Evolutionary conservation across 805 yeast genomes (phyloP), one percentile per base, ranked within the genome.

Genomic region (Tetrapisispora iriomotensis): DNA sequence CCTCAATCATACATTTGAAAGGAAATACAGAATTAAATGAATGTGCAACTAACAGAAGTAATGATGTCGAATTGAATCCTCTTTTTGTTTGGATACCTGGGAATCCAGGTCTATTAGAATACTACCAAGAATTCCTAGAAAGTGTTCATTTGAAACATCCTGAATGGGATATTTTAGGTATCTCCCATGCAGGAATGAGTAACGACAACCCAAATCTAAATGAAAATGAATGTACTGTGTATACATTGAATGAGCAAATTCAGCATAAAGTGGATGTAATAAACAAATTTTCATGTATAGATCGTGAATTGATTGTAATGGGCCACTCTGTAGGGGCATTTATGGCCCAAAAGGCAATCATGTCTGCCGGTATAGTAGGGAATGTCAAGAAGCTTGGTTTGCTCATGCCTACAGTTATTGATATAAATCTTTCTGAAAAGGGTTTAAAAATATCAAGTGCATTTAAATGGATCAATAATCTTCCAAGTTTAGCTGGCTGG

Each of bases 261-360:
- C 50, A 68, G 3, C 86, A 81, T 53, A 78, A 79, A 57, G 51
- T 67, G 20, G 66, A 64, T 9, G 62, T 79, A n/a, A 58, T 81
- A 31, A 60, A 62, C 54, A 65, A 25, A 50, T 61, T 37, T 40
- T 66, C 25, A 36, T 43, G 14, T 28, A 23, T 20, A 42, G 49
- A 27, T 15, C 42, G 43, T 24, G 47, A 43, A 19, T 37, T 40
- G 41, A 50, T 36, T 34, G 61, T 80, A 18, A 56, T 79, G 47
- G 80, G 85, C 17, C 94, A 82, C 54, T 81, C 90, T 0, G 73
- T 82, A 12, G 94, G 94, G 1, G 67, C 77, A 6, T 82, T 72
- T 65, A 62, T 82, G 32, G 55, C 66, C 3, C 87, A 82, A 54
- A 56, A 81, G 33, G 64, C 75, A 2, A 63, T 73, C 1, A 50